These are phyloP conservation scores for Pezicula radicicola DNA, from an alignment of 2,329 filamentous ascomycete genomes.

Conservation along the genomic window DNA sequence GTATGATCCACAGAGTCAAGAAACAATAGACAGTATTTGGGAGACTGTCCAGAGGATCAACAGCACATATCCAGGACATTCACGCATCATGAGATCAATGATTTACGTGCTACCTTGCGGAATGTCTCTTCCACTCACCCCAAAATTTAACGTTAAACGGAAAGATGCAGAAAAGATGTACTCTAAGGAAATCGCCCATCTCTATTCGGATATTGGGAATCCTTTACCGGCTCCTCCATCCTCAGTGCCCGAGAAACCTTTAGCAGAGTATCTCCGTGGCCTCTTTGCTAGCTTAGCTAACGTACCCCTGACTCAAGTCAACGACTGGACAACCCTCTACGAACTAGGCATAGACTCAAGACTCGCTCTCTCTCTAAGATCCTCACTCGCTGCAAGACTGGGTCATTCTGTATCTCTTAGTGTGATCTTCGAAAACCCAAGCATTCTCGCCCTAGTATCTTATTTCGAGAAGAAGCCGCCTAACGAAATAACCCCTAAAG, in stretches of 20 bases:
- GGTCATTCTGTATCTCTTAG: slow-evolving; percentile 22
- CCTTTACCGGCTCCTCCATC: neutral
- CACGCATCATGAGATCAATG: slow-evolving; percentile 24
- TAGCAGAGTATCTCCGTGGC: slow-evolving; percentile 18
- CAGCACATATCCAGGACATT: slow-evolving; percentile 16
- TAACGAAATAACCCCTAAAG: neutral
- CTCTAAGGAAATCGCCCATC: slow-evolving; percentile 16
- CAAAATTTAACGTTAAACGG: slow-evolving; percentile 29
- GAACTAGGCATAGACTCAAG: slow-evolving; percentile 24
- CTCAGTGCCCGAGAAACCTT: slow-evolving; percentile 1
- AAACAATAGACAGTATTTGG: slow-evolving; percentile 13
- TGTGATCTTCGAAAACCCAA: slow-evolving; percentile 26
- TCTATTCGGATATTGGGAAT: slow-evolving; percentile 13
- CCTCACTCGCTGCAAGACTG: slow-evolving; percentile 19
- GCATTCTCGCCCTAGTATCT: neutral
- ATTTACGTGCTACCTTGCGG: slow-evolving; percentile 22
- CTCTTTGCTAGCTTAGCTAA: slow-evolving; percentile 15
- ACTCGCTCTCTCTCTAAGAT: slow-evolving; percentile 21
- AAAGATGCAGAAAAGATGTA: slow-evolving; percentile 26
- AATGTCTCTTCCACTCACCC: slow-evolving; percentile 24
- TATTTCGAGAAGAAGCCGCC: slow-evolving; percentile 1
- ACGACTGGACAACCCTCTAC: slow-evolving; percentile 21
- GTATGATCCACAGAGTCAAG: slow-evolving; percentile 11
- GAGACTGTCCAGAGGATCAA: slow-evolving; percentile 19
- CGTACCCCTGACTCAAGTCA: slow-evolving; percentile 10